A percentile compares a stretch with the other conserved stretches of the same genome.
phyloP scores from a whole-genome alignment of 805 yeast genomes.

The Lachancea meyersii region DNA sequence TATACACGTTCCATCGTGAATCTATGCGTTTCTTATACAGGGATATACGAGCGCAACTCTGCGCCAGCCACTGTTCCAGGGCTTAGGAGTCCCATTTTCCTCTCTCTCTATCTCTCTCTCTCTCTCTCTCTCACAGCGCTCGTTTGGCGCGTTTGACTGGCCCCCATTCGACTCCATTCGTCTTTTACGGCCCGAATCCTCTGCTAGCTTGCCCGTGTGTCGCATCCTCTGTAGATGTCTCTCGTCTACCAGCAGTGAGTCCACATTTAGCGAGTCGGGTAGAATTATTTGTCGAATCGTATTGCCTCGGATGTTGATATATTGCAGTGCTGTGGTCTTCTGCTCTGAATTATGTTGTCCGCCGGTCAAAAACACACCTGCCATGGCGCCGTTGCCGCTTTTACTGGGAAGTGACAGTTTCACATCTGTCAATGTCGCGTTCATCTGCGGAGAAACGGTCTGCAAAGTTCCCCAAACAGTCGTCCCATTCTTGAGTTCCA shows the following conservation, averaged over 20 bases:
- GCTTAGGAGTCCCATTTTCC: too few relatives aligned
- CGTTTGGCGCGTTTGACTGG: constrained; percentile 33
- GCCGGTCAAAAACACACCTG: constrained; percentile 21
- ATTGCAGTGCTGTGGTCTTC: constrained; percentile 58
- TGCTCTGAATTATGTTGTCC: constrained; percentile 37
- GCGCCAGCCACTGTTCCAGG: too few relatives aligned
- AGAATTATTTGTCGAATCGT: constrained; percentile 76
- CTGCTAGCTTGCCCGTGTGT: constrained; percentile 24
- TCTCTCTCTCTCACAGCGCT: constrained; percentile 19
- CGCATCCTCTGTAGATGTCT: constrained; percentile 24
- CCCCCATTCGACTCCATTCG: constrained; percentile 20
- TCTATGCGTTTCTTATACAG: neutral
- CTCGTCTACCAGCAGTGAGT: constrained; percentile 48
- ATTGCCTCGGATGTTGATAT: constrained; percentile 81
- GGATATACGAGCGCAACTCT: neutral
- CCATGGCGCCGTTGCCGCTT: constrained; percentile 19
- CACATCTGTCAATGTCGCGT: constrained; percentile 72
- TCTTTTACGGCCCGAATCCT: constrained; percentile 24
- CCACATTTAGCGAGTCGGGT: constrained; percentile 81
- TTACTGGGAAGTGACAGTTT: constrained; percentile 54
- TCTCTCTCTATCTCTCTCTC: neutral
- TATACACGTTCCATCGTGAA: too few relatives aligned
- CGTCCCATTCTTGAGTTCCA: constrained; percentile 88
- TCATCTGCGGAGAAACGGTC: constrained; percentile 87
- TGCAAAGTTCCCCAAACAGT: constrained; percentile 77